Percentiles rank a stretch among this genome's conserved stretches.
Evolutionary conservation across 805 yeast species (phyloP).

Genomic region (Candida ipomoeae): DNA sequence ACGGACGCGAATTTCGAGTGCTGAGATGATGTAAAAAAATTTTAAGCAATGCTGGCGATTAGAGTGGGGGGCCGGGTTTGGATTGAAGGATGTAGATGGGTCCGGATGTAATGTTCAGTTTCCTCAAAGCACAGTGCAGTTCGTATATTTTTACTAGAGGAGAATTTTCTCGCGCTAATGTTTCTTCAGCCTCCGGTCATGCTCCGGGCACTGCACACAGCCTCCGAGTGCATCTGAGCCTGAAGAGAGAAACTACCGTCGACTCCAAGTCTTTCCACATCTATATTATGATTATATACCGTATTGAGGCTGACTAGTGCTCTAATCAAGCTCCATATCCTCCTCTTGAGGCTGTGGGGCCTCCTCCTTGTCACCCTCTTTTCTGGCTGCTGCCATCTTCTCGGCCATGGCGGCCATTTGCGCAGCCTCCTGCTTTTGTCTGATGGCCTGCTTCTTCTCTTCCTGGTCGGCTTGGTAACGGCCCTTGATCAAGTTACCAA

Average conservation of each 20-base stretch:
- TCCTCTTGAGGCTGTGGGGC: constrained; percentile 18
- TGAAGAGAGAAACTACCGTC: background rate
- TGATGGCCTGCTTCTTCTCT: constrained; percentile 86
- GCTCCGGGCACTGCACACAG: constrained; percentile 2
- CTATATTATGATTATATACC: constrained; percentile 2
- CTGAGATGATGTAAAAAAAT: background rate
- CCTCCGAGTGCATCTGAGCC: background rate
- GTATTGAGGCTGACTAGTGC: background rate
- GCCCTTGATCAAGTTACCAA: constrained; percentile 93
- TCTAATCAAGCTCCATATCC: constrained; percentile 21
- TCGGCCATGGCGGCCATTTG: constrained; percentile 80
- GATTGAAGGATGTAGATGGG: background rate
- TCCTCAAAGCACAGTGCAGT: constrained; percentile 1
- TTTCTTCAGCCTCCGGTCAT: background rate
- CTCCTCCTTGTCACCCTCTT: constrained; percentile 29
- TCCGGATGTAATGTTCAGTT: background rate
- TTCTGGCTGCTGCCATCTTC: constrained; percentile 76
- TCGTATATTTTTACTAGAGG: background rate
- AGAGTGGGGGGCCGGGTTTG: background rate
- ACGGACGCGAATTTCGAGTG: background rate
- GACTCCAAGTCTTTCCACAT: background rate
- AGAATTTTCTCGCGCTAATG: constrained; percentile 7
- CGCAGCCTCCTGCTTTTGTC: constrained; percentile 83
- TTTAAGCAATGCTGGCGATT: background rate
- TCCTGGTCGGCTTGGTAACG: constrained; percentile 92